Evolutionary conservation across 2,329 filamentous ascomycete species (phyloP).

Genomic region (Cladosporium sp.): DNA sequence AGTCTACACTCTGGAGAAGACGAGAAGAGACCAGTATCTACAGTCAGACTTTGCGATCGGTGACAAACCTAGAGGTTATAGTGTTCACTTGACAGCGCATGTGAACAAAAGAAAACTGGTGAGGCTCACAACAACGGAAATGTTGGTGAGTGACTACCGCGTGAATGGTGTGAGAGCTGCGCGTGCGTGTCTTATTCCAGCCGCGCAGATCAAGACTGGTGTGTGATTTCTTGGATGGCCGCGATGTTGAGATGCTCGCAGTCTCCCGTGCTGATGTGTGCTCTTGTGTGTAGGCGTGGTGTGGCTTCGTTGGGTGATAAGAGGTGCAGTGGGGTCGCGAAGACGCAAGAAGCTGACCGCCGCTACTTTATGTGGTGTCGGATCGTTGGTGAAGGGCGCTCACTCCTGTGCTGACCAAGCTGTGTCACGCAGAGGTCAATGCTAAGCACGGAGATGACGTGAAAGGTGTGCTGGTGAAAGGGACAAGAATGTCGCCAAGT

Average conservation of each 20-base stretch:
- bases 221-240: not conserved
- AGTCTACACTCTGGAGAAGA: constrained; percentile 12
- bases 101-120: not conserved
- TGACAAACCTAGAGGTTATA: constrained; percentile 7
- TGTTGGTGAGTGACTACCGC: not conserved
- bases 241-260: not conserved
- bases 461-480: not conserved
- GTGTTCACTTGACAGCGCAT: not conserved
- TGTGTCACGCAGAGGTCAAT: not conserved
- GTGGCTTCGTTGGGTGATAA: not conserved
- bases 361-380: not conserved
- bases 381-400: not conserved
- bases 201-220: too few species aligned
- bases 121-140: not conserved
- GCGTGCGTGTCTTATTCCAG: not conserved
- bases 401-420: not conserved
- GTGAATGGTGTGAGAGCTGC: not conserved
- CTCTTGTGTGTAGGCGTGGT: not conserved
- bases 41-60: constrained; percentile 9
- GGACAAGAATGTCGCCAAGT: not conserved
- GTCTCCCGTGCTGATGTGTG: not conserved
- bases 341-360: not conserved
- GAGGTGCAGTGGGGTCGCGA: not conserved
- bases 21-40: constrained; percentile 7
- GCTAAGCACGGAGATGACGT: not conserved